Conservation (phyloP, 768 basidiomycete genomes). For the Boletus patriciae region DNA sequence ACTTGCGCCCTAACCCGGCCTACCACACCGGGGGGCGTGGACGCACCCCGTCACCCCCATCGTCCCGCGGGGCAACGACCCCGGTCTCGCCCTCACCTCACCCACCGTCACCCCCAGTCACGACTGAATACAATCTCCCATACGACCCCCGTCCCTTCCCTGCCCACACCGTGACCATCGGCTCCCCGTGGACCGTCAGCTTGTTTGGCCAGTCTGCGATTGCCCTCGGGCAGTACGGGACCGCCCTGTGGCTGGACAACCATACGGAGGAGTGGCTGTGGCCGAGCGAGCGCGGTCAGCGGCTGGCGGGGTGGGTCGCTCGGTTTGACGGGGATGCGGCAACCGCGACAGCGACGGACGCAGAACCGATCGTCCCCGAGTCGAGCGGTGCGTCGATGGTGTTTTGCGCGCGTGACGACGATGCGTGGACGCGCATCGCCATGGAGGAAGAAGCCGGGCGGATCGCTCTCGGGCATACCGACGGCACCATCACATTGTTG, state of each 20-base stretch:
- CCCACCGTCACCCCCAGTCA: neutral
- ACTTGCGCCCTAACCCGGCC: conserved; percentile 45
- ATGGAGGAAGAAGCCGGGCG: conserved; percentile 40
- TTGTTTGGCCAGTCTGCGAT: conserved; percentile 56
- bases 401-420: conserved; percentile 46
- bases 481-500: conserved; percentile 51
- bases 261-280: conserved; percentile 53
- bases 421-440: conserved; percentile 48
- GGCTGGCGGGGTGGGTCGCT: conserved; percentile 48
- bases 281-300: conserved; percentile 52
- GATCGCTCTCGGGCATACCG: conserved; percentile 35
- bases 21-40: conserved; percentile 25
- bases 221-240: conserved; percentile 57
- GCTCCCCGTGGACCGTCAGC: conserved; percentile 48
- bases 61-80: neutral
- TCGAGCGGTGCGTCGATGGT: conserved; percentile 32
- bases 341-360: too few species aligned
- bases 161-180: conserved; percentile 38
- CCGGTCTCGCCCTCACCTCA: neutral
- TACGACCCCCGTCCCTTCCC: conserved; percentile 41
- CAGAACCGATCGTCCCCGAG: neutral
- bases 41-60: neutral
- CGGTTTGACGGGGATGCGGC: too few species aligned
- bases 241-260: conserved; percentile 65
- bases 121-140: conserved; percentile 41